Conservation (phyloP, 108 stramenopile genomes). For the Conticribra weissflogii region DNA sequence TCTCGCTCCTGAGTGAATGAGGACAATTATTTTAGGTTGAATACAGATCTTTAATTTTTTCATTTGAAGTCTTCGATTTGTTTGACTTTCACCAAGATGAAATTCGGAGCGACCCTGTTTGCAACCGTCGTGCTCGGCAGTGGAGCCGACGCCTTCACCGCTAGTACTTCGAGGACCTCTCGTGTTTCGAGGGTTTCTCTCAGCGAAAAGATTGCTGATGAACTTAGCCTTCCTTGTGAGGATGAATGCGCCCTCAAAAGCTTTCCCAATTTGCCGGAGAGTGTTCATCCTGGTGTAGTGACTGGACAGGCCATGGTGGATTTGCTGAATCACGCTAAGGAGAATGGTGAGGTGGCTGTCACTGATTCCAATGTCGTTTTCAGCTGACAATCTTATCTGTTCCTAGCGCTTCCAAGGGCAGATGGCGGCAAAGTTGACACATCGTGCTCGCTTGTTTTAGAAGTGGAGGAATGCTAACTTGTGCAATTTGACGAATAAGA, state of each 20-base stretch:
- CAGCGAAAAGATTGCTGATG: conserved; percentile 52
- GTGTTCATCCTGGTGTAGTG: conserved; percentile 83
- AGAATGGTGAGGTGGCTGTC: conserved; percentile 54
- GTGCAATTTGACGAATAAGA: too few species aligned
- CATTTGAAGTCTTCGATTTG: not conserved
- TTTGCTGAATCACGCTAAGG: conserved; percentile 78
- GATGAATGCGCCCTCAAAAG: conserved; percentile 78
- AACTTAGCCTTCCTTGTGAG: conserved; percentile 74
- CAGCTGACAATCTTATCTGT: too few species aligned
- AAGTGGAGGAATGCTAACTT: too few species aligned
- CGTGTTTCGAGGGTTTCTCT: conserved; percentile 25
- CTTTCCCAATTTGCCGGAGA: conserved; percentile 77
- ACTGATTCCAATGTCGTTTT: conserved; percentile 7
- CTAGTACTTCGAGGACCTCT: conserved; percentile 18
- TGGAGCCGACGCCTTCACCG: conserved; percentile 33
- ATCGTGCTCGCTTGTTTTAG: too few species aligned
- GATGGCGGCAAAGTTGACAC: too few species aligned
- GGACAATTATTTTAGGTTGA: too few species aligned
- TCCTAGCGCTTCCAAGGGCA: too few species aligned
- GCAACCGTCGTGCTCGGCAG: conserved; percentile 35
- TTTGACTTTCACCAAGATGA: too few species aligned
- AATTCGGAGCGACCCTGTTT: conserved; percentile 29
- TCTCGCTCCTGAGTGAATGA: too few species aligned
- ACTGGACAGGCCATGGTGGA: conserved; percentile 80
- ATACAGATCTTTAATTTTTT: not conserved